Evolutionary conservation across 768 basidiomycete species (phyloP), one percentile per base, ranked within the genome.

Genomic region (Rhodosporidiobolus sp.): DNA sequence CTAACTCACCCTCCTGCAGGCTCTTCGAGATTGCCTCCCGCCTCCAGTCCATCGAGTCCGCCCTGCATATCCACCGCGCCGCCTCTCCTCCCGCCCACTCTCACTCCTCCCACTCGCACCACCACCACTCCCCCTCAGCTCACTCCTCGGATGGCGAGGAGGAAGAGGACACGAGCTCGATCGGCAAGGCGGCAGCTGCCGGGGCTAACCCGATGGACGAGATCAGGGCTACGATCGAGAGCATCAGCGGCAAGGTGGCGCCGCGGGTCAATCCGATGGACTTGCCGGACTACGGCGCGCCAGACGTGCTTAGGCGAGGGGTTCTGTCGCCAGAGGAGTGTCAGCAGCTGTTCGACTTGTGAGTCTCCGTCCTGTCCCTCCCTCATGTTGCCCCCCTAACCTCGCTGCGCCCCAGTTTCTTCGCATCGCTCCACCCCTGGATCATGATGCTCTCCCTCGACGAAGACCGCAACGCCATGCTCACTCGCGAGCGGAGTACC

Each of bases 271-370:
- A 7, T 26, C 19, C n/a, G 34, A 45, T 50, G 35, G 48, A 65
- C 32, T 35, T 56, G 43, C 55, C 62, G 32, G 75, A 76, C n/a
- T 73, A 70, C 16, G 75, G 75, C 14, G 65, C 69, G 54, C 75
- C 72, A 2, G 75, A 76, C 50, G 69, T 67, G 9, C 30, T 76
- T 35, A 32, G 63, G 34, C 43, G 75, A 7, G 72, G 69, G 2
- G 58, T 73, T 0, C 45, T 76, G 38, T 64, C 65, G 32, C 58
- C 57, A 22, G 62, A 67, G 4, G 75, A 76, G 56, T 70, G 68
- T 30, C 75, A 73, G 52, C 70, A 72, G 54, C 38, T 76, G 19
- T 76, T 76, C 48, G 75, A 76, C 24, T 76, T 76, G 58, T 74
- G 35, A 26, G 72, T 63, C 19, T 46, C 12, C 28, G 35, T 12